A percentile compares a stretch with the other conserved stretches of the same genome.
Evolutionary conservation across 2,329 filamentous ascomycete species (phyloP).

Genomic region (Apiospora pterosperma): DNA sequence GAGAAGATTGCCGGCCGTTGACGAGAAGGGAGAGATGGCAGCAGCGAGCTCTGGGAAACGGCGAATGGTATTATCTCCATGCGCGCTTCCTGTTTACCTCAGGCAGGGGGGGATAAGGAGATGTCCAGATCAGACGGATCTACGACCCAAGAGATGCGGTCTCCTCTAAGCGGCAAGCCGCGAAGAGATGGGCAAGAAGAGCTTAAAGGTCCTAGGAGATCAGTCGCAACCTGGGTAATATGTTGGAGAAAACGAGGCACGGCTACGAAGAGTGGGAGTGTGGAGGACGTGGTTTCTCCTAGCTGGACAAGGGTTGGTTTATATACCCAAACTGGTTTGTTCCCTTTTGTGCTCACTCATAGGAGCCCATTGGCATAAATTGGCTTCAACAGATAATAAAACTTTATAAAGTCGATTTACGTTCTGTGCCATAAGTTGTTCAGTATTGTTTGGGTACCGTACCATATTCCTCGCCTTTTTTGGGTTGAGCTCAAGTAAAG

Average conservation of each 20-base stretch:
- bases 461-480: background rate
- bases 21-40: background rate
- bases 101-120: background rate
- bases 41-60: background rate
- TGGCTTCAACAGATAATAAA: background rate
- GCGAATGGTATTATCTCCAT: background rate
- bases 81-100: background rate
- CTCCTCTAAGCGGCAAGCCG: background rate
- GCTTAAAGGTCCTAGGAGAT: background rate
- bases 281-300: background rate
- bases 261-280: background rate
- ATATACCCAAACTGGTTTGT: background rate
- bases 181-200: background rate
- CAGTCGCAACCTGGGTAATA: background rate
- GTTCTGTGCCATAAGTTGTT: background rate
- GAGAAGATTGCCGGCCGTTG: background rate
- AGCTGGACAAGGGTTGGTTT: background rate
- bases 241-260: background rate
- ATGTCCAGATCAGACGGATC: background rate
- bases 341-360: background rate
- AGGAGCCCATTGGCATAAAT: background rate
- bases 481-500: background rate
- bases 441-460: background rate
- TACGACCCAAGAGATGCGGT: background rate
- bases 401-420: background rate